Conservation (phyloP, 257 asterid species). For the Verbascum thapsus region DNA sequence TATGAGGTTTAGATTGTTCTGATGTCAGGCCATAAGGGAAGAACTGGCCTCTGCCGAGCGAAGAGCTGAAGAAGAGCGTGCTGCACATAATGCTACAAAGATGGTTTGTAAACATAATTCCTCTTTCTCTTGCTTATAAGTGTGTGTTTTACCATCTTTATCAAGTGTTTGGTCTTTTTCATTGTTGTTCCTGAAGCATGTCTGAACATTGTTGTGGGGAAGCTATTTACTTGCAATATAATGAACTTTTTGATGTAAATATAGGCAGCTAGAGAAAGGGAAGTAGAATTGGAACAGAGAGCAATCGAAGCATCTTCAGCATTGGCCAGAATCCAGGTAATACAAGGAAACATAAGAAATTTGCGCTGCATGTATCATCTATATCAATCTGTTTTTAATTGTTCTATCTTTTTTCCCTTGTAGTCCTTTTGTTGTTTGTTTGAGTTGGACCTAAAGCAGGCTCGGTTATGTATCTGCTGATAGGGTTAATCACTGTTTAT, state of each 20-base stretch:
- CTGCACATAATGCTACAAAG: conserved; percentile 86
- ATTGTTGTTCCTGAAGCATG: conserved; percentile 10
- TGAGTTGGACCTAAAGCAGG: conserved; percentile 1
- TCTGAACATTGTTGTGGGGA: conserved; percentile 22
- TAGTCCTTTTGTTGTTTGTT: conserved; percentile 3
- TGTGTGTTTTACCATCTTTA: conserved; percentile 17
- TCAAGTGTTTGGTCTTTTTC: conserved; percentile 9
- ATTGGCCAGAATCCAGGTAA: conserved; percentile 93
- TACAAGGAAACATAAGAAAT: conserved; percentile 18
- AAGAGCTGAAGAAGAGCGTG: conserved; percentile 96
- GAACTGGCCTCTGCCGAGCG: conserved; percentile 92
- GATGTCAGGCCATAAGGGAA: conserved; percentile 83
- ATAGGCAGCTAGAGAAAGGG: conserved; percentile 98
- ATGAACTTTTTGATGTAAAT: conserved; percentile 35
- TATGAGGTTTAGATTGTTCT: conserved; percentile 23
- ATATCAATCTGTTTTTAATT: neutral
- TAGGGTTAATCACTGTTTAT: neutral
- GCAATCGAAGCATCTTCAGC: conserved; percentile 94
- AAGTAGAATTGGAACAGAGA: conserved; percentile 94
- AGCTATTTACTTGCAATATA: conserved; percentile 28
- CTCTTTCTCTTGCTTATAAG: conserved; percentile 16
- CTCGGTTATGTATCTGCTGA: too few species aligned
- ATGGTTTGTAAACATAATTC: conserved; percentile 53
- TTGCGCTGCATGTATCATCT: conserved; percentile 20
- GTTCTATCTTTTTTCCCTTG: neutral